A percentile compares a stretch with the other conserved stretches of the same genome.
Conservation (phyloP, 164 flowering plant species). For the Vitis vinifera region DNA sequence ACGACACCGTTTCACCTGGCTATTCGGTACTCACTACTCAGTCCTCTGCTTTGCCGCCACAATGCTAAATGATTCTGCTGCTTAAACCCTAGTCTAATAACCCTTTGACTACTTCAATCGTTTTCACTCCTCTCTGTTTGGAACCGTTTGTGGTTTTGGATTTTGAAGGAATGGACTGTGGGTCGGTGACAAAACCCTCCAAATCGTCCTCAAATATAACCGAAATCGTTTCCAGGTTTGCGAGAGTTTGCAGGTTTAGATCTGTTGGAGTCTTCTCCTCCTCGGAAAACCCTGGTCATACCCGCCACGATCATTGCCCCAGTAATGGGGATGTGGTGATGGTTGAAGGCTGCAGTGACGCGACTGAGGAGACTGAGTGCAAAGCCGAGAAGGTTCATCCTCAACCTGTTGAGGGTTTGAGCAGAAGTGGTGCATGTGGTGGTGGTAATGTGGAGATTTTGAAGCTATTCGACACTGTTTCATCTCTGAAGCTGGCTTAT, state of each 20-base stretch:
- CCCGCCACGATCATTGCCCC: constrained; percentile 1
- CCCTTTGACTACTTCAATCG: too few species aligned
- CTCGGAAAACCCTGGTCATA: constrained; percentile 23
- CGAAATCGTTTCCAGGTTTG: constrained; percentile 45
- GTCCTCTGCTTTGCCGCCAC: too few species aligned
- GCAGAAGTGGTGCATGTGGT: constrained; percentile 7
- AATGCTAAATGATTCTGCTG: too few species aligned
- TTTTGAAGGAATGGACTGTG: constrained; percentile 31
- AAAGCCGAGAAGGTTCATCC: constrained; percentile 38
- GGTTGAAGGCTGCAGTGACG: constrained; percentile 25
- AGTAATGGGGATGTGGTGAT: background rate
- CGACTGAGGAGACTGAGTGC: constrained; percentile 25
- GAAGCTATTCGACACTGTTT: constrained; percentile 45
- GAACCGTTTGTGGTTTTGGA: background rate
- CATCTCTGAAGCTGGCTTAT: constrained; percentile 47
- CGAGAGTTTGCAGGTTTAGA: constrained; percentile 51
- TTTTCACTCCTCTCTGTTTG: too few species aligned
- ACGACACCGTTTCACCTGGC: too few species aligned
- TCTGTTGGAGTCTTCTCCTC: constrained; percentile 52
- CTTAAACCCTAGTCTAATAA: too few species aligned
- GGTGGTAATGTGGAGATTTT: constrained; percentile 21
- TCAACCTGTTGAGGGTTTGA: constrained; percentile 19
- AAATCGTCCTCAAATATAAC: constrained; percentile 48
- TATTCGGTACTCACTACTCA: too few species aligned
- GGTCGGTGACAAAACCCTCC: constrained; percentile 20